Percentiles rank a stretch among this genome's conserved stretches.
Evolutionary conservation across 2,329 filamentous ascomycete species (phyloP).

Genomic region (Aspergillus calidoustus): DNA sequence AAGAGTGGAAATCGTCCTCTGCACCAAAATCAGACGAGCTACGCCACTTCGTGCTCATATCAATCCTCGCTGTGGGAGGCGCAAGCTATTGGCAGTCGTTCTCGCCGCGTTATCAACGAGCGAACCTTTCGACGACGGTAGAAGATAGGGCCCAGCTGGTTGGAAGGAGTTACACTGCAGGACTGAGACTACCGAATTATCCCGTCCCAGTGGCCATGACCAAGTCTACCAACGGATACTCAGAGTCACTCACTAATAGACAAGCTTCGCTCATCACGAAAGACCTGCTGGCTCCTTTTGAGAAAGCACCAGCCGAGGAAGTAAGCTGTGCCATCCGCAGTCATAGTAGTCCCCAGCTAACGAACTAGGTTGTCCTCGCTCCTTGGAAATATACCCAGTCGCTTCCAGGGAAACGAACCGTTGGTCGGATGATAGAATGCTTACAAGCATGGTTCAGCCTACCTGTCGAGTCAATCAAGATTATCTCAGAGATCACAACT

Average conservation of each 20-base stretch:
- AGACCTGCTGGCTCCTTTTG: constrained; percentile 1
- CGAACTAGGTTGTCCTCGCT: neutral
- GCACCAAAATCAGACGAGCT: constrained; percentile 3
- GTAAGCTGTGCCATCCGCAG: neutral
- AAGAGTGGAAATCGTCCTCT: constrained; percentile 8
- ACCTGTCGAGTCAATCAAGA: neutral
- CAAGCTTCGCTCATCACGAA: neutral
- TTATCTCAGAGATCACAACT: neutral
- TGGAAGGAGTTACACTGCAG: neutral
- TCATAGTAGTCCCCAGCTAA: neutral
- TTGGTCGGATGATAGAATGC: constrained; percentile 8
- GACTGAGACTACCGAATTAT: neutral
- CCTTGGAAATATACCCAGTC: constrained; percentile 15
- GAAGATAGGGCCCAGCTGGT: constrained; percentile 1
- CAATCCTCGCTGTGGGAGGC: constrained; percentile 5
- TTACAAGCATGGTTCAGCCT: constrained; percentile 12
- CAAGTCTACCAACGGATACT: neutral
- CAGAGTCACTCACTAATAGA: neutral
- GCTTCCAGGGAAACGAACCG: constrained; percentile 16
- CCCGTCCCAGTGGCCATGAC: neutral
- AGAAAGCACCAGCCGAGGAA: constrained; percentile 2
- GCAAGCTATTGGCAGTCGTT: constrained; percentile 12
- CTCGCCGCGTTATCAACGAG: neutral
- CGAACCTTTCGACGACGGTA: neutral
- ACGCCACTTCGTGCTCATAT: neutral